Evolutionary conservation across 768 basidiomycete genomes (phyloP), one percentile per base, ranked within the genome.

Genomic region (Leccinellum albellum): DNA sequence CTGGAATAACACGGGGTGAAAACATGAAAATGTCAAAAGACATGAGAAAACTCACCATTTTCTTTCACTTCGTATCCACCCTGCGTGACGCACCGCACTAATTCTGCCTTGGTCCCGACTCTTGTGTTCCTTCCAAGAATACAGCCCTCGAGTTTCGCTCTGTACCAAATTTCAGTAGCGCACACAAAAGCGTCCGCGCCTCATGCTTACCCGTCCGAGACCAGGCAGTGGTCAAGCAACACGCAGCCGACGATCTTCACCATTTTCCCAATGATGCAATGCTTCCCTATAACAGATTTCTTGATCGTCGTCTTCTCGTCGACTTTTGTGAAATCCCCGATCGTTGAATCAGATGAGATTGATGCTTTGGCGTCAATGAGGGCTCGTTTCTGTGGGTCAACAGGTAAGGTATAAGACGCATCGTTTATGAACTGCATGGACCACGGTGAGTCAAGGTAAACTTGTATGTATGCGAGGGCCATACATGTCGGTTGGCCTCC

Each of bases 221-320:
- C 75, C 4, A 90, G 81, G 64, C 94, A 95, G 65, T 96, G 94
- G 66, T 97, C 95, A 61, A 94, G 78, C 23, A 98, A 69, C 7
- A 96, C 82, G 62, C 89, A 94, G 12, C 90, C 89, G 3, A 78
- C 79, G 48, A 98, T 84, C 70, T 85, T 91, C n/a, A 82, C 88
- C 78, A 87, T 87, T 69, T 84, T 88, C 3, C 92, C 92, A 53
- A 95, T 88, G 15, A 85, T 74, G 62, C 92, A 94, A 68, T 95
- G 93, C 57, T 86, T 79, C 9, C 91, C 91, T 29, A 94, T 81
- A 17, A 91, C 78, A 2, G 84, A 86, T 64, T 84, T 85, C 69
- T 93, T 96, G 67, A 97, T 87, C 24, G 77, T 85, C 10, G 88
- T 83, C 50, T 84, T 82, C 66, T 95, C 94, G 2, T 84, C 85